Conservation (phyloP, 2,329 filamentous ascomycete genomes). For the Venturia asperata region DNA sequence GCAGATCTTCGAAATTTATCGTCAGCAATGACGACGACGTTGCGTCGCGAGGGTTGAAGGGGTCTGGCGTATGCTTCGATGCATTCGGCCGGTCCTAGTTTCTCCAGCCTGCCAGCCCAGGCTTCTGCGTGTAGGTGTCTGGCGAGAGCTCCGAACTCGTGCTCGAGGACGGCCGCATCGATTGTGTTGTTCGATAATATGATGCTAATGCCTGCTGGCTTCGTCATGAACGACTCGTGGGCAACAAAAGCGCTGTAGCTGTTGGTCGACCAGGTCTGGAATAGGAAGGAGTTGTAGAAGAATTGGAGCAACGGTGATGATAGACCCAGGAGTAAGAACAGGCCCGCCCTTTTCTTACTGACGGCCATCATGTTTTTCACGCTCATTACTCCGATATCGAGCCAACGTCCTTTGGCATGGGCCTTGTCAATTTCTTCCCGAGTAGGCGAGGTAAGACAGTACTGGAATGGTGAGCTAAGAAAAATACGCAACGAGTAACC, state of each 20-base stretch:
- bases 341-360: slow-evolving; percentile 21
- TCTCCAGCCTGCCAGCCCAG: slow-evolving; percentile 9
- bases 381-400: slow-evolving; percentile 42
- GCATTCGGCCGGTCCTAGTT: slow-evolving; percentile 15
- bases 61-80: slow-evolving; percentile 18
- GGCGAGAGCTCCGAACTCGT: slow-evolving; percentile 5
- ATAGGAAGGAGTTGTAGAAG: slow-evolving; percentile 24
- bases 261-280: slow-evolving; percentile 16
- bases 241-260: slow-evolving; percentile 18
- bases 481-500: background rate
- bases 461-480: slow-evolving; percentile 9
- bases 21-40: slow-evolving; percentile 18
- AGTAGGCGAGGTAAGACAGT: slow-evolving; percentile 45
- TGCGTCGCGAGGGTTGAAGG: slow-evolving; percentile 14
- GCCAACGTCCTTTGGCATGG: slow-evolving; percentile 36
- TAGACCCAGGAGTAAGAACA: slow-evolving; percentile 27
- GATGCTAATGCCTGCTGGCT: slow-evolving; percentile 11
- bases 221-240: slow-evolving; percentile 15
- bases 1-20: slow-evolving; percentile 8
- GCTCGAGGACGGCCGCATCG: background rate
- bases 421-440: slow-evolving; percentile 43
- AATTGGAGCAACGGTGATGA: slow-evolving; percentile 34
- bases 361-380: slow-evolving; percentile 32
- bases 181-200: background rate
- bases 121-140: slow-evolving; percentile 5